Evolutionary conservation across 306 rosid species (phyloP).

Genomic region (Lagenaria siceraria): DNA sequence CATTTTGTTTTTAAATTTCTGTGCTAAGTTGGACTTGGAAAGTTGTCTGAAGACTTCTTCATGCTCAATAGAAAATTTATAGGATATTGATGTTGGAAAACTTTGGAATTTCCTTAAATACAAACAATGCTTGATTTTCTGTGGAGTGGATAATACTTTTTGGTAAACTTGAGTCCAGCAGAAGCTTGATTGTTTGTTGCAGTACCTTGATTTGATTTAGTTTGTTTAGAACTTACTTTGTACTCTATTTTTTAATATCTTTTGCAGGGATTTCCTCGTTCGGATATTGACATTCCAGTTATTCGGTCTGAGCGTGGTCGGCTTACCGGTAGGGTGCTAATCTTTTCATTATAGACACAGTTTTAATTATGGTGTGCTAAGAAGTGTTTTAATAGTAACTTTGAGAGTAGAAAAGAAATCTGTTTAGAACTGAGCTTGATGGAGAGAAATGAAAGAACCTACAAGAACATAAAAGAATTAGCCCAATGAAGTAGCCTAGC

Average conservation of each 20-base stretch:
- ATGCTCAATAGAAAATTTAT: neutral
- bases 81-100: neutral
- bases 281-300: conserved; percentile 62
- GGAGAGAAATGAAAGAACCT: neutral
- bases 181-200: neutral
- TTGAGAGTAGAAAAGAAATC: neutral
- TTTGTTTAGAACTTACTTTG: neutral
- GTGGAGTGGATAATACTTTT: neutral
- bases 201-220: neutral
- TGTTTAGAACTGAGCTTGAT: neutral
- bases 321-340: conserved; percentile 41
- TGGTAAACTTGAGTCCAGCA: neutral
- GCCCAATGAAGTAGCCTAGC: neutral
- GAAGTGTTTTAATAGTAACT: neutral
- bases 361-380: neutral
- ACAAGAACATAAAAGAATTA: neutral
- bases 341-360: neutral
- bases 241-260: neutral
- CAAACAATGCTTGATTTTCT: neutral
- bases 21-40: neutral
- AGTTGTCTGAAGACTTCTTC: neutral
- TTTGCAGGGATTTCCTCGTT: conserved; percentile 80
- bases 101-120: neutral
- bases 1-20: neutral
- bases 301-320: conserved; percentile 64